Evolutionary conservation across 2,329 filamentous ascomycete species (phyloP), one percentile per base, ranked within the genome.

Genomic region (Venturia effusa): DNA sequence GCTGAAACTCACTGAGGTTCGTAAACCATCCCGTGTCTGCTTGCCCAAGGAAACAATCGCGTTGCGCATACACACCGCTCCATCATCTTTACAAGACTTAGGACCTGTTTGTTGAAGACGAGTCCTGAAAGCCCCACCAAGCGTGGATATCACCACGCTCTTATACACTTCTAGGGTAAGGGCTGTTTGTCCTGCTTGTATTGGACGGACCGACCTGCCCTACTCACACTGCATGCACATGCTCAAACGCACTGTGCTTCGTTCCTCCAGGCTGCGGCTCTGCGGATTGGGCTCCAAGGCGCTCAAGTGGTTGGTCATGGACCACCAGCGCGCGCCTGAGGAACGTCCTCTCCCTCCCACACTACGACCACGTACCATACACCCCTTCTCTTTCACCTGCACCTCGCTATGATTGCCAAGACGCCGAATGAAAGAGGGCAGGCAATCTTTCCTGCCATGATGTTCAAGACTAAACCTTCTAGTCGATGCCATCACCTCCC

Each of bases 101-200:
- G 34, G 51, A 57, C 27, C 27, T 57, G 51, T 57, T 57, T 57
- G 27, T 57, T n/a, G 51, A 57, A 57, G 51, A 57, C 51, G 51
- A 57, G 51, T 51, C 51, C 51, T 22, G 15, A 34, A 34, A 22
- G 27, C 51, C 51, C 51, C 51, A 57, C 51, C 51, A 57, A 13
- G 51, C 51, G 30, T 34, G 51, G 51, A 57, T 57, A 57, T 57
- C 51, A 57, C 51, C 27, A 34, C 51, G 7, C 51, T 57, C 27
- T 8, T 57, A 57, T 57, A 34, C 51, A 34, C 51, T 57, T 57
- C 51, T 57, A 57, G 51, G 51, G 51, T 57, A 57, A 57, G 30
- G 51, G 51, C 51, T 32, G 51, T 8, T 57, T 30, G 22, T 54
- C 24, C 48, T 51, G 22, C 4, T 54, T 30, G 51, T 57, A 34